Evolutionary conservation across 306 rosid genomes (phyloP), one percentile per base, ranked within the genome.

Genomic region (Dryas alaskensis): DNA sequence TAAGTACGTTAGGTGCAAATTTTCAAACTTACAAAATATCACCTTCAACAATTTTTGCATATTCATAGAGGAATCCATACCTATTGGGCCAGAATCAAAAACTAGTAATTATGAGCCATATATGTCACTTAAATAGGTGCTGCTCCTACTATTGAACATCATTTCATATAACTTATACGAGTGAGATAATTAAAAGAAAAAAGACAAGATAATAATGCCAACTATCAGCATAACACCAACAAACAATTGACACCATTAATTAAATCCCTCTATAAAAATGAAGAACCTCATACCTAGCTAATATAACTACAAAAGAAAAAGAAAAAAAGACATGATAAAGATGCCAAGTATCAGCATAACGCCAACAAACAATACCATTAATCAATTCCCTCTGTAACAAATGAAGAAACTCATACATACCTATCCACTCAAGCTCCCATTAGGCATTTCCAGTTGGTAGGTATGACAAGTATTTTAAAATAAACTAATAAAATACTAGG

Each of bases 381-480:
- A 43, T 19, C 10, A 40, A 65, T 52, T 13, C 73, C 39, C 37
- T 69, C 63, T 60, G 25, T 25, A n/a, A 7, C 8, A 71, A 43
- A 42, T 64, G 27, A 44, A 17, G 50, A 49, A 19, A 47, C 25
- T 60, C 9, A 14, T 16, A 5, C 7, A 0, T 13, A 39, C 53
- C 17, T n/a, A 40, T 58, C 59, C 46, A 42, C 46, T 58, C 31
- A 14, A 58, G 10, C 57, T 57, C 17, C 8, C 1, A 62, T 46
- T 71, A 72, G 37, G 66, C 46, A 72, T 44, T 48, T 39, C 27
- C 65, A 0, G 55, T 43, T 69, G 39, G 62, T 17, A 40, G 70
- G 60, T 73, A 70, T 17, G 40, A 22, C 43, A 73, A 76, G 67
- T 50, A 37, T 46, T 61, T 60, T 7, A 42, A 71, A 55, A 69